These are phyloP conservation scores for Sporothrix mexicana DNA, from an alignment of 2,329 filamentous ascomycete species.

Conservation along the genomic window DNA sequence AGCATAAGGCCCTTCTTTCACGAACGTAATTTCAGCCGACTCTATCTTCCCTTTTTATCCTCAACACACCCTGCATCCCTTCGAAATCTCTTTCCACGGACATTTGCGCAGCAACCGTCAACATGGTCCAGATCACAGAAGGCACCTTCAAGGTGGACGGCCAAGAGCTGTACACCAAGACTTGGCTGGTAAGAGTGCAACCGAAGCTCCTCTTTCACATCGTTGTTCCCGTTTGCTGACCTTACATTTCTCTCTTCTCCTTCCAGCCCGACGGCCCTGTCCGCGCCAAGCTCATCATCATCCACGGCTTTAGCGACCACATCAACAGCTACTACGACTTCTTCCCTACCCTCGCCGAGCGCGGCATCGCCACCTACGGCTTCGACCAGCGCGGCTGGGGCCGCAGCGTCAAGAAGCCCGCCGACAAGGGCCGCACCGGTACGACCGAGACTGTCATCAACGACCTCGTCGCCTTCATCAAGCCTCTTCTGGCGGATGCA, in stretches of 20 bases:
- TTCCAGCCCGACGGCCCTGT: conserved; percentile 59
- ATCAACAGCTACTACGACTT: conserved; percentile 76
- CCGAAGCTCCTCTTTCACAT: neutral
- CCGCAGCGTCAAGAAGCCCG: conserved; percentile 65
- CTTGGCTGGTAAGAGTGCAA: conserved; percentile 59
- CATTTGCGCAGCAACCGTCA: neutral
- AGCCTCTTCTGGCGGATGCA: conserved; percentile 53
- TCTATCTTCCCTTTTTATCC: neutral
- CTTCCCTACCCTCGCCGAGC: conserved; percentile 71
- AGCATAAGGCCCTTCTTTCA: conserved; percentile 3
- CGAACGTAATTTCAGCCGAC: neutral
- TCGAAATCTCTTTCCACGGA: neutral
- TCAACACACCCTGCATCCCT: neutral
- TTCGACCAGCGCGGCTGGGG: conserved; percentile 94
- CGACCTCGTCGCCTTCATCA: conserved; percentile 80
- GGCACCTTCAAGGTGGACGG: conserved; percentile 56
- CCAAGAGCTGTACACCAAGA: conserved; percentile 60
- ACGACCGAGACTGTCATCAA: conserved; percentile 73
- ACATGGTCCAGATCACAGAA: conserved; percentile 54
- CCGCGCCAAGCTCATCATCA: conserved; percentile 76
- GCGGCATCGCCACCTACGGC: conserved; percentile 75
- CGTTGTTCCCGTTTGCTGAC: neutral
- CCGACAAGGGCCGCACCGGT: conserved; percentile 74
- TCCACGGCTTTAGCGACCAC: conserved; percentile 92
- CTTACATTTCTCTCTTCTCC: too few relatives aligned